These are phyloP conservation scores for Tripterygium wilfordii DNA, from an alignment of 177 flowering plant species.

Conservation along the genomic window DNA sequence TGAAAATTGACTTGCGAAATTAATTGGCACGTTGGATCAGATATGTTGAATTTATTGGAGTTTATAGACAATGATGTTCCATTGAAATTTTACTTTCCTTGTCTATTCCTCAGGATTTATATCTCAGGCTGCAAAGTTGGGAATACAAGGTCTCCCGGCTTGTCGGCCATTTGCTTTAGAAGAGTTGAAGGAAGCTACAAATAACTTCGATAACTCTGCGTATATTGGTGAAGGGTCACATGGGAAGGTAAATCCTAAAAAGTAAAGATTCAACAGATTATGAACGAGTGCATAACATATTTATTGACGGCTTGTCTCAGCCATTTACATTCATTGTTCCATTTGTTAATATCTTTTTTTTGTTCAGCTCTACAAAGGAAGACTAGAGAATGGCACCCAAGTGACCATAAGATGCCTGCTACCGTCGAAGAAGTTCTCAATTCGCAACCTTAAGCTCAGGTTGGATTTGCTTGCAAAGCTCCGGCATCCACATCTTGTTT, in stretches of 20 bases:
- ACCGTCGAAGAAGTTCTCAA: constrained; percentile 44
- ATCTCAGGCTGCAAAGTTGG: constrained; percentile 59
- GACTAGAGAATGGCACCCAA: constrained; percentile 52
- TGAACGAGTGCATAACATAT: no score
- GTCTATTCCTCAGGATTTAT: constrained; percentile 48
- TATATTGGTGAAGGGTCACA: constrained; percentile 23
- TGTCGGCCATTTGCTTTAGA: constrained; percentile 54
- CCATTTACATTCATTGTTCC: no score
- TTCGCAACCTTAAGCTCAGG: constrained; percentile 64
- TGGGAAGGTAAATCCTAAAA: constrained; percentile 50
- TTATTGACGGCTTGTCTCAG: no score
- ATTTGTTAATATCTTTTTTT: no score
- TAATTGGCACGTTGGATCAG: no score
- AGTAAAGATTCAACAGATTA: no score
- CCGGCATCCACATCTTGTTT: constrained; percentile 72
- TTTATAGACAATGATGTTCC: no score
- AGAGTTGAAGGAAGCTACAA: constrained; percentile 41
- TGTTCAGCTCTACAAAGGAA: constrained; percentile 86
- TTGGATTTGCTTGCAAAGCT: constrained; percentile 80
- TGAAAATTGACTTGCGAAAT: no score
- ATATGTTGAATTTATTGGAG: no score
- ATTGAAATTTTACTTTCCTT: no score
- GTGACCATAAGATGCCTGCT: constrained; percentile 61
- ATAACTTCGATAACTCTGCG: constrained; percentile 33
- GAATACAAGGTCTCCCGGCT: constrained; percentile 42